A percentile compares a stretch with the other conserved stretches of the same genome.
phyloP scores from a whole-genome alignment of 228 moss, liverwort and hornwort species.

The Sphagnum fallax region DNA sequence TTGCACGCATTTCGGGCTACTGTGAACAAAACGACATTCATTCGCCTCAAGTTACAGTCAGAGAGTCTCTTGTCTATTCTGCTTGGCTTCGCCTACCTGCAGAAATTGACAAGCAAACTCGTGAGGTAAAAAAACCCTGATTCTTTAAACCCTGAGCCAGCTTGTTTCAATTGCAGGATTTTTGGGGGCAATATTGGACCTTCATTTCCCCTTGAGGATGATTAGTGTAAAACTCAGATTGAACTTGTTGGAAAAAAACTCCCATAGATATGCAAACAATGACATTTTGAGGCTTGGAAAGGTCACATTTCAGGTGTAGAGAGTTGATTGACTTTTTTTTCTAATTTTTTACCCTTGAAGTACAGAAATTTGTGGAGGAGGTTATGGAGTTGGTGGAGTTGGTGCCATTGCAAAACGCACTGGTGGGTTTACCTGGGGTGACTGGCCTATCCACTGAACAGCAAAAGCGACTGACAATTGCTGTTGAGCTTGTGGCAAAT shows the following conservation, averaged over 20 bases:
- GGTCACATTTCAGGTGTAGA: too few relatives aligned
- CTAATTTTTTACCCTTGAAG: not conserved
- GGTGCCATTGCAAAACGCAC: conserved; percentile 34
- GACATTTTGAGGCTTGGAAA: too few relatives aligned
- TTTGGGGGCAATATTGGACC: too few relatives aligned
- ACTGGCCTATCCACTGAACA: conserved; percentile 52
- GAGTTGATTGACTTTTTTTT: too few relatives aligned
- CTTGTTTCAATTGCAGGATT: too few relatives aligned
- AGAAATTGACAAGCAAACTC: conserved; percentile 34
- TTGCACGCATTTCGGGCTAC: conserved; percentile 70
- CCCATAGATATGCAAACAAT: too few relatives aligned
- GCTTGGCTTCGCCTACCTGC: conserved; percentile 67
- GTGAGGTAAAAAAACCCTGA: conserved; percentile 20
- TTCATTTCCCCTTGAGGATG: too few relatives aligned
- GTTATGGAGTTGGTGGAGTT: conserved; percentile 57
- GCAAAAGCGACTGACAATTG: conserved; percentile 43
- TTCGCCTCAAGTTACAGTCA: conserved; percentile 80
- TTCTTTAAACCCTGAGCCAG: not conserved
- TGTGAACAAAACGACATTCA: conserved; percentile 90
- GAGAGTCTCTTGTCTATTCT: conserved; percentile 69
- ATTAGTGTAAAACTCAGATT: too few relatives aligned
- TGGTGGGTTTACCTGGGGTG: conserved; percentile 44
- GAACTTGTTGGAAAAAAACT: too few relatives aligned
- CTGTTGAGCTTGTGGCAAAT: conserved; percentile 54
- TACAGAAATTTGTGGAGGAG: conserved; percentile 56